Evolutionary conservation across 192 early-diverging fungal species (phyloP), one percentile per base, ranked within the genome.

Genomic region (Coemansia sp.): DNA sequence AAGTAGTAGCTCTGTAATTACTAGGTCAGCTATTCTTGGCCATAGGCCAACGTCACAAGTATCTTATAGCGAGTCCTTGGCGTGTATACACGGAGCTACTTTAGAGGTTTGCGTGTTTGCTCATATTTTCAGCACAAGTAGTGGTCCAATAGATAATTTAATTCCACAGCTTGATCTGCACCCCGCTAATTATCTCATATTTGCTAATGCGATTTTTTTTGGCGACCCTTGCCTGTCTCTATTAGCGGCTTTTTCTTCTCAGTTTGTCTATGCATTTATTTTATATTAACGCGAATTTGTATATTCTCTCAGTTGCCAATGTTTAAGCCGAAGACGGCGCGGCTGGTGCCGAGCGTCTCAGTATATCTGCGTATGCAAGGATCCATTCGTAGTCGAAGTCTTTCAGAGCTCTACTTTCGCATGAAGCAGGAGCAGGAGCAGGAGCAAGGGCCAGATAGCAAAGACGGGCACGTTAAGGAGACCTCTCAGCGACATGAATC

Each of bases 381-480:
- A 23, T 12, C 19, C 23, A 55, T 23, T 23, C 25, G 23, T 14
- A 55, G 51, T 5, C 74, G 69, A 21, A 17, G 65, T 25, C 69
- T 76, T 31, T 76, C 74, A 4, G 74, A 76, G 69, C 61, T 76
- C 17, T 76, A 76, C 64, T 62, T 51, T 14, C 64, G 55, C 25
- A 39, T 45, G 19, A 46, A 41, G n/a, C 63, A 41, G 31, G 34
- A 66, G n/a, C 63, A 41, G 31, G 34, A 66, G 25, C 45, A 71
- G 27, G 32, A 34, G 51, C 11, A 41, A 15, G 39, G 4, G 12
- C 9, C 51, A 29, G 51, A 31, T 19, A 0, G 59, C 60, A 17
- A 21, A n/a, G 25, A 63, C 55, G 59, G 66, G 62, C n/a, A 21
- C 21, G 32, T 42, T 32, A 31, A 70, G 31, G 42, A 48, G 10